Evolutionary conservation across 2,329 filamentous ascomycete genomes (phyloP).

Genomic region (Cladorrhinum sp.): DNA sequence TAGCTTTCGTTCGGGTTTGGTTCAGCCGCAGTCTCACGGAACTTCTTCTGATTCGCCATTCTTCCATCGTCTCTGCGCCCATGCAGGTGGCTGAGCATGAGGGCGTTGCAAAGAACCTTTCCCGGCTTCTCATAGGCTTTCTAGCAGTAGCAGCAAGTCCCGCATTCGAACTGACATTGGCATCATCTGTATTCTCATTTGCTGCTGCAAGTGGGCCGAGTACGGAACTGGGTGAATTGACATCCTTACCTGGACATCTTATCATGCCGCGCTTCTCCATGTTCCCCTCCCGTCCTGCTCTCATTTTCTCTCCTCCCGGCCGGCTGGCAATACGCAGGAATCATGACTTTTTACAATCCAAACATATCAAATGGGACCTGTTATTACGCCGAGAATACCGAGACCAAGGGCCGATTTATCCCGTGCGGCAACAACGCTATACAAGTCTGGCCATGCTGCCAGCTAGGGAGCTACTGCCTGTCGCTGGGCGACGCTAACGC

Average conservation of each 20-base stretch:
- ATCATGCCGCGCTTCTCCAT: background rate
- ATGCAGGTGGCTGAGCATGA: background rate
- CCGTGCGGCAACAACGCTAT: constrained; percentile 18
- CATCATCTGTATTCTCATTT: no score
- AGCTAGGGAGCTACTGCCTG: constrained; percentile 16
- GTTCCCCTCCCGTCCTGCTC: background rate
- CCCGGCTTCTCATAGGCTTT: background rate
- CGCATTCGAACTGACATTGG: background rate
- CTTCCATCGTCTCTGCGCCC: background rate
- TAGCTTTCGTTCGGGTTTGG: no score
- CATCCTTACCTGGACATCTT: no score
- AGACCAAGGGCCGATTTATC: constrained; percentile 18
- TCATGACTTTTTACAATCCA: constrained; percentile 16
- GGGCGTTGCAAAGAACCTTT: background rate
- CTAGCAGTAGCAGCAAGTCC: background rate
- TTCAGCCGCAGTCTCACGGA: background rate
- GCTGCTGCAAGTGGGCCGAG: no score
- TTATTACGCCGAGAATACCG: constrained; percentile 18
- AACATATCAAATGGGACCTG: constrained; percentile 20
- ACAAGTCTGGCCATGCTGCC: constrained; percentile 19
- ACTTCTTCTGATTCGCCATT: background rate
- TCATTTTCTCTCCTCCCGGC: background rate
- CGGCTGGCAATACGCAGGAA: background rate
- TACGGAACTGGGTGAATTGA: no score
- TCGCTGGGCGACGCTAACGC: constrained; percentile 17